Percentiles rank a stretch among this genome's conserved stretches.
phyloP scores from a whole-genome alignment of 495 filamentous ascomycete genomes.

The Bryoglossum gracile region DNA sequence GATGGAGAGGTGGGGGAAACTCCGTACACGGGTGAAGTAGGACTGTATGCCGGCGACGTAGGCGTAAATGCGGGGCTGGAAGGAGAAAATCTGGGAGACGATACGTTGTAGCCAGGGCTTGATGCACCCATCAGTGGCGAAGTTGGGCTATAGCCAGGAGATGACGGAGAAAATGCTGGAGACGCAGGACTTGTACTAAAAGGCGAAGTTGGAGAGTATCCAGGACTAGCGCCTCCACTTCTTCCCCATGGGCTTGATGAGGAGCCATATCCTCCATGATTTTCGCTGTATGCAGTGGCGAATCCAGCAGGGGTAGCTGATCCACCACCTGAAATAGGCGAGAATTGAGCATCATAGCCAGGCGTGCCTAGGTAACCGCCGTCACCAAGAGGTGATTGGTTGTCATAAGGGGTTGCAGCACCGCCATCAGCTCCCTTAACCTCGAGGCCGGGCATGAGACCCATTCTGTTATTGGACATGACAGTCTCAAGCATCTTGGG shows the following conservation, averaged over 20 bases:
- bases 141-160: conserved; percentile 57
- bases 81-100: conserved; percentile 64
- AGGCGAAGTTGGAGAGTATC: conserved; percentile 65
- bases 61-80: conserved; percentile 80
- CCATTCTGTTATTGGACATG: conserved; percentile 79
- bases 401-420: conserved; percentile 90
- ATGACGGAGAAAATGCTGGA: conserved; percentile 68
- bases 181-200: conserved; percentile 45
- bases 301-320: conserved; percentile 74
- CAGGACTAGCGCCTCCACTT: conserved; percentile 64
- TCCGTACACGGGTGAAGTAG: conserved; percentile 48
- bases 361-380: conserved; percentile 67
- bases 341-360: conserved; percentile 77
- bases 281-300: conserved; percentile 40
- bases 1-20: conserved; percentile 62
- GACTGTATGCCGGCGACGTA: conserved; percentile 63
- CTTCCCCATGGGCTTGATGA: too few relatives aligned
- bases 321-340: conserved; percentile 72
- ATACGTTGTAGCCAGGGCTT: conserved; percentile 55
- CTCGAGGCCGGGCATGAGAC: conserved; percentile 66
- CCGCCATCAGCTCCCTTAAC: conserved; percentile 71
- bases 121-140: conserved; percentile 55
- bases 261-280: conserved; percentile 33
- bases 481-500: conserved; percentile 93
- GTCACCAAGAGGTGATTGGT: conserved; percentile 79